phyloP scores from a whole-genome alignment of 768 basidiomycete genomes.

The Mycena galopus region DNA sequence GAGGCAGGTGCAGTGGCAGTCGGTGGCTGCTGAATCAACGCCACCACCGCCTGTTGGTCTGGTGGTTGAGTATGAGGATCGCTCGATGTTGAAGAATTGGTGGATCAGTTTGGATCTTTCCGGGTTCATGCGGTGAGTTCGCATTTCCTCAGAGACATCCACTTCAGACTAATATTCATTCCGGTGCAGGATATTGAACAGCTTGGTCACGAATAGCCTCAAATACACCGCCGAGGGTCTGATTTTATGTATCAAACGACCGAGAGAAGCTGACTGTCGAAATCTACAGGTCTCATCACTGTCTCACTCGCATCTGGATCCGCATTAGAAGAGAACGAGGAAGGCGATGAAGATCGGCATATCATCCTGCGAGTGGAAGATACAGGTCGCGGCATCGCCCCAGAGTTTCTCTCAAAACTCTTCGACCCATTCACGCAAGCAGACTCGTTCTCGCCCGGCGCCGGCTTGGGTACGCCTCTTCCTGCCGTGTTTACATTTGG shows the following conservation, averaged over 20 bases:
- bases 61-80: constrained; percentile 25
- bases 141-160: not conserved
- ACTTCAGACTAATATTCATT: not conserved
- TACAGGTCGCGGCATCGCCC: constrained; percentile 28
- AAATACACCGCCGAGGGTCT: constrained; percentile 10
- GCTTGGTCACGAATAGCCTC: constrained; percentile 27
- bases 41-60: not conserved
- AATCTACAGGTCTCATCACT: not conserved
- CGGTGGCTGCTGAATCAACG: not conserved
- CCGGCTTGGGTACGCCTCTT: constrained; percentile 17
- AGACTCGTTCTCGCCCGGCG: constrained; percentile 28
- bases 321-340: not conserved
- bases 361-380: constrained; percentile 25
- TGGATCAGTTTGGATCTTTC: constrained; percentile 18
- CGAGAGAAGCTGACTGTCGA: not conserved
- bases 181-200: constrained; percentile 22
- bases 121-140: constrained; percentile 21
- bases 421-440: constrained; percentile 33
- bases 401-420: constrained; percentile 15
- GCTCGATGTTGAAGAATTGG: constrained; percentile 18
- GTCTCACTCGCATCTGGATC: constrained; percentile 14
- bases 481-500: not conserved
- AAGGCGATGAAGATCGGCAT: not conserved
- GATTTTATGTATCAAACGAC: not conserved
- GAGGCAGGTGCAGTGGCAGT: constrained; percentile 17